Base-by-base conservation (phyloP, 352 stramenopile species). In the Pythium folliculosum region DNA sequence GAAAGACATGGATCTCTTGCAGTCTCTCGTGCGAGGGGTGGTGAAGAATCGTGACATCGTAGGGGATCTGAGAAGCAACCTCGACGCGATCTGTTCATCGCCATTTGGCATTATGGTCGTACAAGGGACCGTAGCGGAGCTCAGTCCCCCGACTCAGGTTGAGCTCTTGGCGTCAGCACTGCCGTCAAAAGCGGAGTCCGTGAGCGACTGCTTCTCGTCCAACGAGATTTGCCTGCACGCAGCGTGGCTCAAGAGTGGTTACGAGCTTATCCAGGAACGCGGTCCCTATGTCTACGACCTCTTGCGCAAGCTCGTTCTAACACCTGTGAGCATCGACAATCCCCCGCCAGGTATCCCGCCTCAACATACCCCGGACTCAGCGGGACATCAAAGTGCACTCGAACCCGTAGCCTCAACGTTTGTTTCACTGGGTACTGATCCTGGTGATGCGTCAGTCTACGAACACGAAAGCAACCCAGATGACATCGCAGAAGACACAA, bases 221-320 rank as follows among this genome's bases (percentile, higher is more conserved):
- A n/a, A 60, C 7, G 13, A 54, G n/a, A 21, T 27, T 52, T 13
- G 37, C 25, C 66, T 49, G 60, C 59, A 30, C 48, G 60, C 89
- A 0, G 78, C 82, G 22, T 94, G 86, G 86, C 78, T 94, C 55
- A 92, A 92, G 67, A 80, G 81, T 48, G 86, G 86, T 0, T 81
- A 94, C 57, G 83, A 94, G 47, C 6, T 92, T 9, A 40, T 89
- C 6, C 84, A 94, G 65, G 86, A 94, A 61, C 78, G 84, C 3
- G 9, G 73, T 5, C 57, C 57, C 1, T 92, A 84, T 60, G 67
- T 90, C 35, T 75, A 82, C 47, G 73, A 86, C 9, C 74, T 92
- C 13, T 76, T 92, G 37, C 67, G 72, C 1, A 77, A 89, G 44
- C 69, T 89, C 12, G 63, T 74, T 9, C 17, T 71, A 0, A 60